These are phyloP conservation scores for Penicillium sp. DNA, from an alignment of 2,329 filamentous ascomycete genomes.

Conservation along the genomic window DNA sequence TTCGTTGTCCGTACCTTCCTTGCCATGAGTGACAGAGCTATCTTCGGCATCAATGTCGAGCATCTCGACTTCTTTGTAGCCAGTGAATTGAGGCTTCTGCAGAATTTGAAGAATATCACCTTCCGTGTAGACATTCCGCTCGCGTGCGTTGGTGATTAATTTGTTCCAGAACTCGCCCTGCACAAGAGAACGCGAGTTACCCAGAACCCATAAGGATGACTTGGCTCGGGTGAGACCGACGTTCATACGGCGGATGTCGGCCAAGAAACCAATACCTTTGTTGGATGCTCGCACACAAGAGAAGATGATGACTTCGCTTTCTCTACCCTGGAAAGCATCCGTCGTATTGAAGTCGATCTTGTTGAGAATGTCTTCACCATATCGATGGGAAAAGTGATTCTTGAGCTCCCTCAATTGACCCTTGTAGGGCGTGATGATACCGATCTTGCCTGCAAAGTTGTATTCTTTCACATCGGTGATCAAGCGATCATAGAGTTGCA, in stretches of 20 bases:
- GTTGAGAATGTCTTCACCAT: constrained; percentile 73
- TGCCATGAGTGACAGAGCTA: constrained; percentile 10
- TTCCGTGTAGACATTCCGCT: constrained; percentile 73
- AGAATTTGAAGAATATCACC: constrained; percentile 63
- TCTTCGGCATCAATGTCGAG: constrained; percentile 32
- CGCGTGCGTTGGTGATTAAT: constrained; percentile 78
- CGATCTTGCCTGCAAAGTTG: constrained; percentile 80
- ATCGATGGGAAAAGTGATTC: constrained; percentile 69
- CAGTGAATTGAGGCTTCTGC: constrained; percentile 53
- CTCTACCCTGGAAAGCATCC: constrained; percentile 94
- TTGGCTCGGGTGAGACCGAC: constrained; percentile 96
- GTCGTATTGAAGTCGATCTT: constrained; percentile 97
- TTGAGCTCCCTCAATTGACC: constrained; percentile 83
- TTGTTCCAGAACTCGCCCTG: constrained; percentile 90
- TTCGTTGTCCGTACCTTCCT: constrained; percentile 16
- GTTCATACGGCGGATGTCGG: constrained; percentile 98
- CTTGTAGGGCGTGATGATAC: constrained; percentile 98
- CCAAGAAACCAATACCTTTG: constrained; percentile 96
- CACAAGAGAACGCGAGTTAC: constrained; percentile 81
- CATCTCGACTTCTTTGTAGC: constrained; percentile 49
- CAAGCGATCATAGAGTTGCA: constrained; percentile 81
- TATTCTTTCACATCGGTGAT: constrained; percentile 68
- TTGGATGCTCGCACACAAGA: constrained; percentile 93
- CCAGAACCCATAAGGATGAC: constrained; percentile 93
- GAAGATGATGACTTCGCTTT: constrained; percentile 98